Percentiles rank a stretch among this genome's conserved stretches.
Evolutionary conservation across 352 stramenopile genomes (phyloP).

Genomic region (Phytopythium cucurbitacearum): DNA sequence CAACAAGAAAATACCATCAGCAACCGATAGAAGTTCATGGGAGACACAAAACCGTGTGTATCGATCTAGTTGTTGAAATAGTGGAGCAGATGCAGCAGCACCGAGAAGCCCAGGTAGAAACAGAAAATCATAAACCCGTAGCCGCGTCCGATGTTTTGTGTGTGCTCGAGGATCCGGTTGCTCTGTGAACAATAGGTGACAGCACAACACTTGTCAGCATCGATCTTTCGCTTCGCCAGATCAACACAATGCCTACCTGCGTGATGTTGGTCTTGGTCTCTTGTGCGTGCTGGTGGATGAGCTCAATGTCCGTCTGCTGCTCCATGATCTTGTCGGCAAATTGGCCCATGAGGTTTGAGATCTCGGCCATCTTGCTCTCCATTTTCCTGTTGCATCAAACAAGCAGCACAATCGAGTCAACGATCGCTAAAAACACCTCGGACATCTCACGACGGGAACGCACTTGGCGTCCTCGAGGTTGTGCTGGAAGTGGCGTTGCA

Average conservation of each 20-base stretch:
- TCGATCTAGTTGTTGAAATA: conserved; percentile 67
- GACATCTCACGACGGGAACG: conserved; percentile 1
- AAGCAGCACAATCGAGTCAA: background rate
- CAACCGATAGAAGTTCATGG: too few relatives aligned
- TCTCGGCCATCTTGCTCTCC: conserved; percentile 83
- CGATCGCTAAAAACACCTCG: background rate
- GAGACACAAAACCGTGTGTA: too few relatives aligned
- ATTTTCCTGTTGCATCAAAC: conserved; percentile 47
- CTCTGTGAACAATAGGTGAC: conserved; percentile 32
- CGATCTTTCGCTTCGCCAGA: too few relatives aligned
- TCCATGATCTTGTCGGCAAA: conserved; percentile 85
- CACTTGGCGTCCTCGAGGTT: conserved; percentile 84
- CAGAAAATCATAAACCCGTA: conserved; percentile 88
- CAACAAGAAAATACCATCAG: too few relatives aligned
- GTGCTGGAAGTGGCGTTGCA: conserved; percentile 84
- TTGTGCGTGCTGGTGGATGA: conserved; percentile 68
- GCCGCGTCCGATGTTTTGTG: conserved; percentile 64
- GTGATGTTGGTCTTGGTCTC: conserved; percentile 71
- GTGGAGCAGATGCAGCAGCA: conserved; percentile 73
- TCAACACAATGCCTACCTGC: conserved; percentile 29
- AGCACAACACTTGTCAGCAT: background rate
- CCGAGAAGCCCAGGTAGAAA: conserved; percentile 67
- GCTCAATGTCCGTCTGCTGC: conserved; percentile 73
- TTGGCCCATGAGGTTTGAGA: conserved; percentile 81
- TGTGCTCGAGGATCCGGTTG: conserved; percentile 73